These are phyloP conservation scores for Talaromyces amestolkiae DNA, from an alignment of 2,329 filamentous ascomycete genomes.

Conservation along the genomic window DNA sequence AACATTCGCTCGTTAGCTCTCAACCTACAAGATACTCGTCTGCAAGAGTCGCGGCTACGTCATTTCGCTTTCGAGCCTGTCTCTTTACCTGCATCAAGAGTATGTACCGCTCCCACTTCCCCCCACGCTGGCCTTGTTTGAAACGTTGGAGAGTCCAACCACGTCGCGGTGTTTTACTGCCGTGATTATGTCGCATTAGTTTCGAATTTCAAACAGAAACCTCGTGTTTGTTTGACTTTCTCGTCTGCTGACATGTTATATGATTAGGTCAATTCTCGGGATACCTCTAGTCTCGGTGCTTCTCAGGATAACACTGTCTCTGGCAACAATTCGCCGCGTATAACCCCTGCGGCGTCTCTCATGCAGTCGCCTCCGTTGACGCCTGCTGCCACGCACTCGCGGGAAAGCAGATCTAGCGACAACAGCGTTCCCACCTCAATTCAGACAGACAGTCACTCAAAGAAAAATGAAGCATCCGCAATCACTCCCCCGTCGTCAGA, in stretches of 20 bases:
- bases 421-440: constrained; percentile 30
- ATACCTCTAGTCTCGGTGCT: constrained; percentile 60
- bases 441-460: constrained; percentile 32
- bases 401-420: constrained; percentile 47
- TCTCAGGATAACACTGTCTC: constrained; percentile 58
- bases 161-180: not conserved
- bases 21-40: constrained; percentile 67
- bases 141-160: not conserved
- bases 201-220: not conserved
- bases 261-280: constrained; percentile 46
- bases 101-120: constrained; percentile 30
- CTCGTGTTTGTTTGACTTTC: not conserved
- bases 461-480: constrained; percentile 29
- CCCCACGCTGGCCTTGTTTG: not conserved
- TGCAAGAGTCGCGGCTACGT: constrained; percentile 80
- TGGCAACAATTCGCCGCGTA: constrained; percentile 62
- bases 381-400: constrained; percentile 70
- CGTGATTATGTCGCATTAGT: not conserved
- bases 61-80: constrained; percentile 89
- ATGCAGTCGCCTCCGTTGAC: constrained; percentile 88
- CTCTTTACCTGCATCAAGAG: constrained; percentile 65
- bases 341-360: constrained; percentile 65
- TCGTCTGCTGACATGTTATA: constrained; percentile 6
- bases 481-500: constrained; percentile 58
- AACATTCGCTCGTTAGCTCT: constrained; percentile 70